phyloP scores from a whole-genome alignment of 805 yeast species.

The Kodamaea nitidulidarum region DNA sequence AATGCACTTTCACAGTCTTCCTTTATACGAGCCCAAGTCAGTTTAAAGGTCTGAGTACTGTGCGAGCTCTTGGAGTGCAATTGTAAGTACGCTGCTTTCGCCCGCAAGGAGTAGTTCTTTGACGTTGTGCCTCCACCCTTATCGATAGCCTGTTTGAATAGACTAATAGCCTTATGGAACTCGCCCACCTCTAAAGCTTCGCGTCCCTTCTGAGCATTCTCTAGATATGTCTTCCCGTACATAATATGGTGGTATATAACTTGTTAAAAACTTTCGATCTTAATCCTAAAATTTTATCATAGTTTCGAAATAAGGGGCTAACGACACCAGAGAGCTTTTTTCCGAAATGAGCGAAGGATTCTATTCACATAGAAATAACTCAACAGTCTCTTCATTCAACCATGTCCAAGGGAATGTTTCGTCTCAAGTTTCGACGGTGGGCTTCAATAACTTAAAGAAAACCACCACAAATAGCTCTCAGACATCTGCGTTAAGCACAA shows the following conservation, averaged over 20 bases:
- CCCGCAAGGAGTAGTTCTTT: conserved; percentile 12
- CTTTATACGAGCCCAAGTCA: conserved; percentile 14
- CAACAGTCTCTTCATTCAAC: conserved; percentile 9
- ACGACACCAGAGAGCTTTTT: background rate
- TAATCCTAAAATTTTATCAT: no score
- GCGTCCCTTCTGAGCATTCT: conserved; percentile 7
- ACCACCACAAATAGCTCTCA: conserved; percentile 25
- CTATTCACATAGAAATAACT: conserved; percentile 11
- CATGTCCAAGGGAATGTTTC: conserved; percentile 7
- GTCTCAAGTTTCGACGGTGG: conserved; percentile 14
- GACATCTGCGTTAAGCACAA: conserved; percentile 14
- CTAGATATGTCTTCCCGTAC: conserved; percentile 6
- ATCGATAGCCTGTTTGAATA: conserved; percentile 15
- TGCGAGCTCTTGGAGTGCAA: background rate
- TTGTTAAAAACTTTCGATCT: no score
- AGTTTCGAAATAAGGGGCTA: background rate
- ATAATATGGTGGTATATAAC: background rate
- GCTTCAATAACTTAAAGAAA: conserved; percentile 31
- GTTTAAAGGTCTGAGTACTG: conserved; percentile 1
- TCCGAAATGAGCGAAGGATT: conserved; percentile 6
- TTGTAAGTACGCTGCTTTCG: conserved; percentile 13
- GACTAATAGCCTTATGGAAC: conserved; percentile 16
- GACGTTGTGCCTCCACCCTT: conserved; percentile 9
- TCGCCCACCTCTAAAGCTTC: conserved; percentile 11
- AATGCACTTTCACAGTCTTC: conserved; percentile 14